These are phyloP conservation scores for Komagataella mondaviorum DNA, from an alignment of 805 yeast genomes.

Conservation along the genomic window DNA sequence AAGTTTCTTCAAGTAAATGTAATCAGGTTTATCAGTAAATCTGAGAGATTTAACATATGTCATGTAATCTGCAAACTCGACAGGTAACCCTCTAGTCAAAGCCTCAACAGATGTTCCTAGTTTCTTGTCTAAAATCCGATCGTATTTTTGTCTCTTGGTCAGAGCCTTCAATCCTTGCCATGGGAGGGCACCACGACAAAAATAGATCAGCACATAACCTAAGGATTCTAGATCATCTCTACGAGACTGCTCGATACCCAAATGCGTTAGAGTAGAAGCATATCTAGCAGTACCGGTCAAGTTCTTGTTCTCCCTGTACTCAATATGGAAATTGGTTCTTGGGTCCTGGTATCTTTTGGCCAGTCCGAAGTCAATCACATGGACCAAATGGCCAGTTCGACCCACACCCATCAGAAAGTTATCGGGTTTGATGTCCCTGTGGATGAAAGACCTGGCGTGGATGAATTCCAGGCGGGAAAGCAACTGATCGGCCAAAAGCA, in stretches of 20 bases:
- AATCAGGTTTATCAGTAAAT: conserved; percentile 95
- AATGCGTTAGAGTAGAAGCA: conserved; percentile 88
- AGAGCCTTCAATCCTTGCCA: conserved; percentile 99
- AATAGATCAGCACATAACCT: conserved; percentile 89
- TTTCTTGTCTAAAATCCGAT: conserved; percentile 90
- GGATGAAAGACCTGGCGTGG: conserved; percentile 87
- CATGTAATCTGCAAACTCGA: conserved; percentile 79
- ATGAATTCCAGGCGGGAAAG: conserved; percentile 89
- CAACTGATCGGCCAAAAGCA: conserved; percentile 87
- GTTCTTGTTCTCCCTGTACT: conserved; percentile 91
- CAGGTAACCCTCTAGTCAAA: conserved; percentile 84
- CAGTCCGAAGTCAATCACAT: conserved; percentile 87
- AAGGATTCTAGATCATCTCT: conserved; percentile 93
- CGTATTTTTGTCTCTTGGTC: conserved; percentile 93
- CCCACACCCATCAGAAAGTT: conserved; percentile 84
- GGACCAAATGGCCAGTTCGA: conserved; percentile 87
- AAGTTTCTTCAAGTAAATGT: conserved; percentile 73
- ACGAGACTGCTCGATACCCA: conserved; percentile 94
- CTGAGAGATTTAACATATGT: conserved; percentile 81
- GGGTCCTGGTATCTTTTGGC: conserved; percentile 94
- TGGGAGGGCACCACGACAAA: conserved; percentile 90
- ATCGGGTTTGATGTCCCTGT: conserved; percentile 76
- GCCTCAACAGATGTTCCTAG: conserved; percentile 79
- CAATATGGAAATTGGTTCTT: conserved; percentile 86
- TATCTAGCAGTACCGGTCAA: conserved; percentile 97